Evolutionary conservation across 352 stramenopile genomes (phyloP).

Genomic region (Globisporangium solare): DNA sequence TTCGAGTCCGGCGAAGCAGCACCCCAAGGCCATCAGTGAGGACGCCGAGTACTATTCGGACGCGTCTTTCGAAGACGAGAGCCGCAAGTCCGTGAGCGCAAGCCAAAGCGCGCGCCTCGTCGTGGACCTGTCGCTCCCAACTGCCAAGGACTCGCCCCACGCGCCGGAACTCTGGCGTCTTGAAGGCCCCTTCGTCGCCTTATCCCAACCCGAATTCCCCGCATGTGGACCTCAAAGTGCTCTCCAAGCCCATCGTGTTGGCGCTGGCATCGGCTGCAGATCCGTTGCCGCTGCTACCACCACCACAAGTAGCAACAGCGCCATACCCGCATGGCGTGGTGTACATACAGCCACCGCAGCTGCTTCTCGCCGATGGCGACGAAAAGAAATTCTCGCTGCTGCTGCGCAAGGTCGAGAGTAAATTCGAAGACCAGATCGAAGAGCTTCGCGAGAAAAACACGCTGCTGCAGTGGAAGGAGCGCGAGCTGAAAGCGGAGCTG

Average conservation of each 20-base stretch:
- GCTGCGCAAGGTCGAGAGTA: constrained; percentile 71
- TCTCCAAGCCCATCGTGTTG: constrained; percentile 25
- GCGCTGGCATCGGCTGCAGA: neutral
- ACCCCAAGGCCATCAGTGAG: constrained; percentile 19
- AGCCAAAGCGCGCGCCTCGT: constrained; percentile 35
- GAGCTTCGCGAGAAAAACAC: constrained; percentile 65
- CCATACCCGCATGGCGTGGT: neutral
- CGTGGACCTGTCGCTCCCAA: constrained; percentile 61
- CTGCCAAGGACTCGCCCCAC: constrained; percentile 31
- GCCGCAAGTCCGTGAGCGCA: constrained; percentile 31
- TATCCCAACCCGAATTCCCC: constrained; percentile 26
- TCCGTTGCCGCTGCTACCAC: neutral
- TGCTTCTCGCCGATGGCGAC: constrained; percentile 20
- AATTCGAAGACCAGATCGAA: constrained; percentile 77
- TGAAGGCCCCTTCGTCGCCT: constrained; percentile 7
- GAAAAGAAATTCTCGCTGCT: constrained; percentile 63
- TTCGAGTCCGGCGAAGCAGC: constrained; percentile 1
- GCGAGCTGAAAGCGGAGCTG: constrained; percentile 68
- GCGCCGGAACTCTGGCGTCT: constrained; percentile 4
- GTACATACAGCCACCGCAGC: constrained; percentile 1
- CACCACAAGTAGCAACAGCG: neutral
- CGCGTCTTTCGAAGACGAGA: constrained; percentile 75
- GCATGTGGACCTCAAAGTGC: constrained; percentile 39
- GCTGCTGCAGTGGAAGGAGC: constrained; percentile 60
- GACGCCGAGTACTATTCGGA: constrained; percentile 44